phyloP scores from a whole-genome alignment of 2,329 filamentous ascomycete species.

The Phialocephala sp. region DNA sequence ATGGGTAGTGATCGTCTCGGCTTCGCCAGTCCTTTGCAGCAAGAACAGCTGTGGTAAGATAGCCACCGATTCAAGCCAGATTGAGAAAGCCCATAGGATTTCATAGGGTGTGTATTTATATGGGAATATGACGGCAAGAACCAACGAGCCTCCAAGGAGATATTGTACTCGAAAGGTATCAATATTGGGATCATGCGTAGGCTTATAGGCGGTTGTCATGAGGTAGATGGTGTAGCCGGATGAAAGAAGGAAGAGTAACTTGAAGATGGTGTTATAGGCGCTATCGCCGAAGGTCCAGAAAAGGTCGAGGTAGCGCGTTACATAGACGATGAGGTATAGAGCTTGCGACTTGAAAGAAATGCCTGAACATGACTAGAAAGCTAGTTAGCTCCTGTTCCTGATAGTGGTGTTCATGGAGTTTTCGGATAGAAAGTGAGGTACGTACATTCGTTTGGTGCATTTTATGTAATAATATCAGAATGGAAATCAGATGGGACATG shows the following conservation, averaged over 20 bases:
- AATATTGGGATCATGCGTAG: slow-evolving; percentile 94
- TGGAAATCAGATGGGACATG: slow-evolving; percentile 92
- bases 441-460: slow-evolving; percentile 90
- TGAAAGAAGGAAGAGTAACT: slow-evolving; percentile 89
- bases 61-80: slow-evolving; percentile 96
- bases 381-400: slow-evolving; percentile 37
- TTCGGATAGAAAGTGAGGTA: slow-evolving; percentile 24
- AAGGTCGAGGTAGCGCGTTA: slow-evolving; percentile 92
- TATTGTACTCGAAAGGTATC: slow-evolving; percentile 99
- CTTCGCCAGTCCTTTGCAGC: slow-evolving; percentile 95
- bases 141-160: slow-evolving; percentile 78
- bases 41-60: slow-evolving; percentile 98
- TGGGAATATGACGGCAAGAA: slow-evolving; percentile 82
- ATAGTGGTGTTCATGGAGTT: slow-evolving; percentile 19
- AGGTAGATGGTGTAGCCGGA: slow-evolving; percentile 96
- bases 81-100: slow-evolving; percentile 96
- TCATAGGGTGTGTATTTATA: slow-evolving; percentile 83
- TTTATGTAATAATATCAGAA: slow-evolving; percentile 94
- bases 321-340: slow-evolving; percentile 91
- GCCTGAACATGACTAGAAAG: slow-evolving; percentile 85
- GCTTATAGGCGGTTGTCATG: slow-evolving; percentile 97
- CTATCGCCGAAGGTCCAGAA: slow-evolving; percentile 76
- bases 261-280: slow-evolving; percentile 93
- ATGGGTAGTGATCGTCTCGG: slow-evolving; percentile 98
- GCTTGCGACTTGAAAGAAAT: slow-evolving; percentile 99